These are phyloP conservation scores for Diplodia intermedia DNA, from an alignment of 2,329 filamentous ascomycete genomes.

Conservation along the genomic window DNA sequence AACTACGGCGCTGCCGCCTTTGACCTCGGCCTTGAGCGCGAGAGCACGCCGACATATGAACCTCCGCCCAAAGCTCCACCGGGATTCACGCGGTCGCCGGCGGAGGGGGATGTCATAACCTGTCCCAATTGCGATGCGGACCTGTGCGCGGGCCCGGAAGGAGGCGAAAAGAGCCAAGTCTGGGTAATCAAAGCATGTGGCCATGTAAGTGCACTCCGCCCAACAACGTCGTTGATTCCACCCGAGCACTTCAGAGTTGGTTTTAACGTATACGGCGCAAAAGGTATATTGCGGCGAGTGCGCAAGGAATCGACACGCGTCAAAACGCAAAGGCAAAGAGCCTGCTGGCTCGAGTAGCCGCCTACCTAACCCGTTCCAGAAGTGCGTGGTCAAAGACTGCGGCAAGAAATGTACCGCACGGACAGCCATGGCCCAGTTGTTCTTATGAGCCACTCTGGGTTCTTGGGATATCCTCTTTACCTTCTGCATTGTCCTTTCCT, in stretches of 20 bases:
- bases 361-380: constrained; percentile 50
- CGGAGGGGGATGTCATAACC: constrained; percentile 74
- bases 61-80: constrained; percentile 68
- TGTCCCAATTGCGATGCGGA: constrained; percentile 90
- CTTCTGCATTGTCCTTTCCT: background rate
- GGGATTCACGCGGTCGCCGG: constrained; percentile 83
- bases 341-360: constrained; percentile 36
- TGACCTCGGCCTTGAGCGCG: constrained; percentile 47
- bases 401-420: constrained; percentile 44
- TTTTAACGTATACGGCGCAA: constrained; percentile 27
- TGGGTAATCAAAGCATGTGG: constrained; percentile 92
- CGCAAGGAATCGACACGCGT: constrained; percentile 48
- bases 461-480: background rate
- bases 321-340: constrained; percentile 50
- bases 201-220: constrained; percentile 68
- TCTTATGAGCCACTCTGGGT: constrained; percentile 40
- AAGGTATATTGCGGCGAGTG: constrained; percentile 62
- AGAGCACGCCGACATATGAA: constrained; percentile 61
- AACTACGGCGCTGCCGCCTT: constrained; percentile 56
- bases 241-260: background rate
- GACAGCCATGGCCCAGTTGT: constrained; percentile 52
- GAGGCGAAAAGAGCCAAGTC: constrained; percentile 75
- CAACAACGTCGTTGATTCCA: background rate
- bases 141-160: constrained; percentile 73
- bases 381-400: constrained; percentile 56